Conservation (phyloP, 2,329 filamentous ascomycete species). For the Amauroascus niger region DNA sequence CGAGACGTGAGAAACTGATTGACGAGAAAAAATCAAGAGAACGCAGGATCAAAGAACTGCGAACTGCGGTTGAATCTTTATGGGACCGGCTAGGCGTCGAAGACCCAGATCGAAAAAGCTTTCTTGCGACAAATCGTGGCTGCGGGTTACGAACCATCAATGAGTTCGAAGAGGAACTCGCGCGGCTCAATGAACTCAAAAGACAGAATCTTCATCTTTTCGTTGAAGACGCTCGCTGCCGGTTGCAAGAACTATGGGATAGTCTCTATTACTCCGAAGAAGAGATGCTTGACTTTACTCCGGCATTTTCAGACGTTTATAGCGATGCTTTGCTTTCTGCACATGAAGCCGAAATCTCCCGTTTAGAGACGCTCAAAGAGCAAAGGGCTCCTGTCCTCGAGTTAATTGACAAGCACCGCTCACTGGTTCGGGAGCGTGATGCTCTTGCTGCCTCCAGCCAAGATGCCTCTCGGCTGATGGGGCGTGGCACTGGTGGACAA, state of each 20-base stretch:
- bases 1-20: conserved; percentile 68
- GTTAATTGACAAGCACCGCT: conserved; percentile 73
- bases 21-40: conserved; percentile 86
- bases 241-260: conserved; percentile 93
- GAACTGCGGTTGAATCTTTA: conserved; percentile 65
- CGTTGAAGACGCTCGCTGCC: conserved; percentile 83
- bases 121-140: conserved; percentile 78
- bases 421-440: conserved; percentile 73
- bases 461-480: conserved; percentile 87
- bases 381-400: conserved; percentile 77
- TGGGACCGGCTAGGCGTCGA: conserved; percentile 85
- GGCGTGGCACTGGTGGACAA: conserved; percentile 83
- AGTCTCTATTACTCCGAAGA: conserved; percentile 89
- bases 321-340: conserved; percentile 91
- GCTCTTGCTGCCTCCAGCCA: conserved; percentile 84
- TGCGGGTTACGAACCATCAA: conserved; percentile 88
- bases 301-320: conserved; percentile 93
- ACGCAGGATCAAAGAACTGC: conserved; percentile 65
- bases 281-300: conserved; percentile 96
- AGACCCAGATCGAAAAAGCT: conserved; percentile 70
- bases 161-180: conserved; percentile 86
- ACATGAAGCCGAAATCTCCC: conserved; percentile 80
- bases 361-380: conserved; percentile 71
- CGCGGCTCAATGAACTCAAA: conserved; percentile 81
- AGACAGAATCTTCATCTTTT: conserved; percentile 90